phyloP scores from a whole-genome alignment of 2,329 filamentous ascomycete genomes.

The Apiospora rasikravindrae region DNA sequence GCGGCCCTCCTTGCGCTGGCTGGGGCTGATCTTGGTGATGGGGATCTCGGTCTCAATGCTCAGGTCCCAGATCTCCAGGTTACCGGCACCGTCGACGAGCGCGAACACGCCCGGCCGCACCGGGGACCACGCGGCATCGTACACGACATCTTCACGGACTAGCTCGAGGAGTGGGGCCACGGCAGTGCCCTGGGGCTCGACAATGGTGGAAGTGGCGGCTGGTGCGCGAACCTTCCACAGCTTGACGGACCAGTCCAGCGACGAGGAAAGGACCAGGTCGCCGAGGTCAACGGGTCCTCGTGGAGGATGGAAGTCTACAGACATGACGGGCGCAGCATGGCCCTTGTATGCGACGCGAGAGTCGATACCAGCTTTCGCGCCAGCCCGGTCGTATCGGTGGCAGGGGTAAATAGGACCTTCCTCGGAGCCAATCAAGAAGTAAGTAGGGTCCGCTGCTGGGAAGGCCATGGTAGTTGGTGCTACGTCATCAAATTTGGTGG shows the following conservation, averaged over 20 bases:
- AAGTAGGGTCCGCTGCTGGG: constrained; percentile 92
- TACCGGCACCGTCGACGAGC: constrained; percentile 90
- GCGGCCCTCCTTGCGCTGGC: constrained; percentile 63
- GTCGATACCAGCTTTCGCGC: constrained; percentile 95
- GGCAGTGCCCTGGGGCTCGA: constrained; percentile 49
- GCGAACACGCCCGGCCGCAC: constrained; percentile 94
- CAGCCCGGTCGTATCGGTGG: constrained; percentile 95
- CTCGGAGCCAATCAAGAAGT: constrained; percentile 96
- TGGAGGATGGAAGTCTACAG: constrained; percentile 91
- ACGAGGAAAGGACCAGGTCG: constrained; percentile 89
- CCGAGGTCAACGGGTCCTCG: constrained; percentile 92
- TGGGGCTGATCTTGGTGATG: constrained; percentile 78
- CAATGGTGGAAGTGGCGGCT: constrained; percentile 70
- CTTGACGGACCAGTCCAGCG: constrained; percentile 96
- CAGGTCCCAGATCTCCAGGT: constrained; percentile 94
- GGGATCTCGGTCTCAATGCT: constrained; percentile 92
- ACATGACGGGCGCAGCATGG: constrained; percentile 94
- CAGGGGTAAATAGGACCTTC: constrained; percentile 97
- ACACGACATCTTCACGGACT: constrained; percentile 92
- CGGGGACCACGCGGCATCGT: constrained; percentile 94
- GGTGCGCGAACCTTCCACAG: constrained; percentile 92
- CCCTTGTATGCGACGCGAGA: constrained; percentile 85
- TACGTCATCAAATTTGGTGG: constrained; percentile 91
- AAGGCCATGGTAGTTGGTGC: constrained; percentile 95
- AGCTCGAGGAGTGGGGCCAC: constrained; percentile 86